phyloP scores from a whole-genome alignment of 257 asterid species.

The Knoxia roxburghii region DNA sequence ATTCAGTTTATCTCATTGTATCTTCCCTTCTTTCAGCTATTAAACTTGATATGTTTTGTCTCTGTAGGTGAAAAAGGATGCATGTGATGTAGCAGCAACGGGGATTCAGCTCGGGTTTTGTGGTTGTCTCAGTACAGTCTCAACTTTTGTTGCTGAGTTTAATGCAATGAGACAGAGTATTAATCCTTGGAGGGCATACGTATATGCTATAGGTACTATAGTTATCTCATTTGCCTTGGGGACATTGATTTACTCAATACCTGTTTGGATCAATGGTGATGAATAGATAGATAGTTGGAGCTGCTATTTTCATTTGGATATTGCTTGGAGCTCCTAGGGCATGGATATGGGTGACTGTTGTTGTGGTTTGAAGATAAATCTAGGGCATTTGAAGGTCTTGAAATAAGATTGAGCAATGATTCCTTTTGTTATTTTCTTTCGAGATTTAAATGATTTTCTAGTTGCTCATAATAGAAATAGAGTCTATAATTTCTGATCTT shows the following conservation, averaged over 20 bases:
- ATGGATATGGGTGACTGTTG: not conserved
- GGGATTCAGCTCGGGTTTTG: constrained; percentile 73
- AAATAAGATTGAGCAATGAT: too few species aligned
- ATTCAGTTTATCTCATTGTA: too few species aligned
- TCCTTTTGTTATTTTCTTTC: too few species aligned
- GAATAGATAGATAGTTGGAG: constrained; percentile 22
- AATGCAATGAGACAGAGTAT: constrained; percentile 64
- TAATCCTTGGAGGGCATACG: constrained; percentile 63
- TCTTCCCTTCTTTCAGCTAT: not conserved
- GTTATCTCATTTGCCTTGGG: constrained; percentile 48
- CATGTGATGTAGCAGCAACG: constrained; percentile 44
- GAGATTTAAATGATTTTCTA: too few species aligned
- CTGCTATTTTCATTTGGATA: not conserved
- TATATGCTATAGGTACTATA: constrained; percentile 48
- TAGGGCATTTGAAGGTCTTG: too few species aligned
- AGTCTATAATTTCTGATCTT: too few species aligned
- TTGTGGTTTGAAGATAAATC: not conserved
- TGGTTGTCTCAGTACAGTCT: constrained; percentile 87
- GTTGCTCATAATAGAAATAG: too few species aligned
- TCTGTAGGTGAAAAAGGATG: not conserved
- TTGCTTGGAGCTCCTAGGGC: not conserved
- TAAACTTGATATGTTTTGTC: not conserved
- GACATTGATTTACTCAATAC: constrained; percentile 59
- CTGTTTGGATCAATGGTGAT: constrained; percentile 49
- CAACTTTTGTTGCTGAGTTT: constrained; percentile 77